A percentile compares a stretch with the other conserved stretches of the same genome.
Evolutionary conservation across 495 filamentous ascomycete genomes (phyloP).

Genomic region (Lineolata rhizophorae): DNA sequence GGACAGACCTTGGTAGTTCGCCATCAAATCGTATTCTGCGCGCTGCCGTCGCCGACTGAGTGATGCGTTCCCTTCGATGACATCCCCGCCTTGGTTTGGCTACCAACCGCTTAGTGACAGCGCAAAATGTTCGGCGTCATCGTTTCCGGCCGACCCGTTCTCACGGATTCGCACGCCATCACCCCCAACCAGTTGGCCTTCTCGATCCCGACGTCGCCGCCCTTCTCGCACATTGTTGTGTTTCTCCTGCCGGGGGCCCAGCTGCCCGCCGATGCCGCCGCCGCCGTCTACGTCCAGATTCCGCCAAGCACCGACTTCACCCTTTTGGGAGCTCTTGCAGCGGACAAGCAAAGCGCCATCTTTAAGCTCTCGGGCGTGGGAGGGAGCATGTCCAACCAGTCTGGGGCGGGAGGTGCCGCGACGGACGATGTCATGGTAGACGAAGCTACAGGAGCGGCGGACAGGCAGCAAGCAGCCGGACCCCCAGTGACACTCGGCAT

Average conservation of each 20-base stretch:
- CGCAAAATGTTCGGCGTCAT: constrained; percentile 24
- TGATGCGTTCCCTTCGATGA: too few relatives aligned
- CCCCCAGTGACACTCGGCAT: constrained; percentile 52
- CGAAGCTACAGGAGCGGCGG: constrained; percentile 6
- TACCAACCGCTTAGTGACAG: too few relatives aligned
- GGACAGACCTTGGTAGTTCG: too few relatives aligned
- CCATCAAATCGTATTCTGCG: too few relatives aligned
- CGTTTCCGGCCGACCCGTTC: constrained; percentile 30
- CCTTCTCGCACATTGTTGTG: constrained; percentile 63
- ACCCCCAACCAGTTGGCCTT: constrained; percentile 48
- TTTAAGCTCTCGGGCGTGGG: constrained; percentile 34
- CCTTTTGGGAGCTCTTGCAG: constrained; percentile 70
- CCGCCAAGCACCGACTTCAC: constrained; percentile 36
- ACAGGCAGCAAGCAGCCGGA: constrained; percentile 3
- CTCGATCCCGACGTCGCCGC: constrained; percentile 29
- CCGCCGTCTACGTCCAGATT: constrained; percentile 69
- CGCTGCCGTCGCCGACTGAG: too few relatives aligned
- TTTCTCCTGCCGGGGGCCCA: constrained; percentile 67
- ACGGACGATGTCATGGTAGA: constrained; percentile 23
- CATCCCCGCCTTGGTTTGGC: too few relatives aligned
- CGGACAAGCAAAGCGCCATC: constrained; percentile 73
- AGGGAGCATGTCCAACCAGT: constrained; percentile 9
- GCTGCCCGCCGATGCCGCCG: constrained; percentile 56
- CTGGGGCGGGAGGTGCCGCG: constrained; percentile 21
- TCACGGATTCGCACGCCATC: constrained; percentile 35